Evolutionary conservation across 1,284 basidiomycete species (phyloP), one percentile per base, ranked within the genome.

Genomic region (Naganishia sp.): DNA sequence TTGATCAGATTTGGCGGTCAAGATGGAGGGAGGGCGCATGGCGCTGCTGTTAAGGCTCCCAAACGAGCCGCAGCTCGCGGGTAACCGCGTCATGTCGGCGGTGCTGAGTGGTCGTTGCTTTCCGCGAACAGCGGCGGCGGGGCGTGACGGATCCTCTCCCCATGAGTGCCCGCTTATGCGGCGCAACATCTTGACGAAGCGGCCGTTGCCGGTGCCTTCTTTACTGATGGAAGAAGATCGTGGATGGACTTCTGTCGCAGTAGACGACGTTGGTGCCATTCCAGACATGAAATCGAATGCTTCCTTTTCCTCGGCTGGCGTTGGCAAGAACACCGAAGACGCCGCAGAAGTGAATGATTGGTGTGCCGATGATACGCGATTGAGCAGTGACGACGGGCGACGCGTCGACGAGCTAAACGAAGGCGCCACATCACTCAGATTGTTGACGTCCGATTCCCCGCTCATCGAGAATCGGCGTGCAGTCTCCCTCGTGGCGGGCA

Each of bases 371-470:
- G 57, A 49, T 6, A 60, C 57, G 10, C 57, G n/a, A 23, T 39
- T 28, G 15, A 60, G 57, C 46, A 60, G 21, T 7, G 46, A 51
- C 13, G 58, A 61, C 23, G 32, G 46, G 15, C 58, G 35, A 6
- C 21, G 15, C 47, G 50, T 42, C 15, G 58, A 61, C 10, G 58
- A 61, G 3, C 47, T 47, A 23, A 61, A 51, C 17, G 58, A 61
- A 15, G 58, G 58, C 32, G 58, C 58, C 45, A 41, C 58, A 21
- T 61, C 58, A 4, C 46, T 50, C 17, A 61, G 18, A 31, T 61
- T 61, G 47, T 61, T 61, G 46, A 51, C 58, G 23, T 61, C 58
- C 21, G 58, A 61, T 51, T 61, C 58, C 10, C 58, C 58, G 32
- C 58, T 61, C 58, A 61, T 50, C 5, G 58, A 61, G 47, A 61